These are phyloP conservation scores for Sclerotinia subarctica DNA, from an alignment of 2,329 filamentous ascomycete genomes.

Conservation along the genomic window DNA sequence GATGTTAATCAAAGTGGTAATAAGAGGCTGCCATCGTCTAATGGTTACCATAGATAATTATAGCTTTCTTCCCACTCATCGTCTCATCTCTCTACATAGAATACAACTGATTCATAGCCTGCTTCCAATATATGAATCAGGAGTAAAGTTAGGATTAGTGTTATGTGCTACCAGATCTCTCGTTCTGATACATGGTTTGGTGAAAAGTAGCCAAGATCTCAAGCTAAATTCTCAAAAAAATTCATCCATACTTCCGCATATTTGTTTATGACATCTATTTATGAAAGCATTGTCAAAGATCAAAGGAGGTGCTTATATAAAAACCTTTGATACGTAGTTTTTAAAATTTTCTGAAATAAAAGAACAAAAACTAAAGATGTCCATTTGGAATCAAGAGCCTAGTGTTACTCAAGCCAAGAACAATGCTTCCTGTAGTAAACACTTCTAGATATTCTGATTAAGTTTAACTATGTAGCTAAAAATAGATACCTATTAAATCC, in stretches of 20 bases:
- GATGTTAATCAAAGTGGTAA: not conserved
- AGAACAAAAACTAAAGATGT: too few relatives aligned
- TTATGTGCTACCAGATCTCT: fast-evolving
- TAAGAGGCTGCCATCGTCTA: fast-evolving
- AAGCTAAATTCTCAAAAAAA: not conserved
- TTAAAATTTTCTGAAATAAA: too few relatives aligned
- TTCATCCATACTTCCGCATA: too few relatives aligned
- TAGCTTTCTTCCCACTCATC: too few relatives aligned
- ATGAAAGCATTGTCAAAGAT: not conserved
- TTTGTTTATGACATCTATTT: too few relatives aligned
- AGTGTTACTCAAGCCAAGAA: not conserved
- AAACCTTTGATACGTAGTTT: too few relatives aligned
- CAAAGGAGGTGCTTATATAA: not conserved
- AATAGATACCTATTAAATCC: too few relatives aligned
- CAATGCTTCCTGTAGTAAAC: not conserved
- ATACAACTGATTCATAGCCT: too few relatives aligned
- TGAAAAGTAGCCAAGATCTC: too few relatives aligned
- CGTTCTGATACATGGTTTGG: not conserved
- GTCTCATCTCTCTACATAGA: not conserved
- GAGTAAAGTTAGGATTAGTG: not conserved
- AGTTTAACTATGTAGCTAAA: too few relatives aligned
- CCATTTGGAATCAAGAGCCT: not conserved
- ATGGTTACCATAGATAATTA: fast-evolving
- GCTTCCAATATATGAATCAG: too few relatives aligned
- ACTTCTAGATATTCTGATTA: too few relatives aligned